Percentiles rank a stretch among this genome's conserved stretches.
These are phyloP conservation scores for Periconia digitata DNA, from an alignment of 2,329 filamentous ascomycete genomes.

Conservation along the genomic window DNA sequence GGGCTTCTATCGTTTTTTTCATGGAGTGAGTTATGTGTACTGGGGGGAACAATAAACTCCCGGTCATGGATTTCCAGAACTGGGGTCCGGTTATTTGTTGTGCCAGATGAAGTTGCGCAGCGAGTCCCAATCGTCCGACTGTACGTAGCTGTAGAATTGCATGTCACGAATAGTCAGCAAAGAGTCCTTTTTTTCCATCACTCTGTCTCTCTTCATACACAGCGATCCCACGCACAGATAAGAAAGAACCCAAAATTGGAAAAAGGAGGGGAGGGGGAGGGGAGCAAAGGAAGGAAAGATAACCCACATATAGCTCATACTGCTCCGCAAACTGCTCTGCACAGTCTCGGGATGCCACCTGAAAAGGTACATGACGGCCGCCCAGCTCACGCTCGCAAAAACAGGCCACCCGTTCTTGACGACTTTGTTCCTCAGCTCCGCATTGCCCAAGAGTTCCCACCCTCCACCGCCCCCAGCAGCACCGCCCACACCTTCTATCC, in stretches of 20 bases:
- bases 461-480: constrained; percentile 26
- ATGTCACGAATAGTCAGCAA: constrained; percentile 12
- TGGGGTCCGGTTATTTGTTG: constrained; percentile 73
- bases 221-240: too few relatives aligned
- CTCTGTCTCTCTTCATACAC: too few relatives aligned
- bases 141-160: constrained; percentile 62
- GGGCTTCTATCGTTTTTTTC: too few relatives aligned
- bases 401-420: constrained; percentile 79
- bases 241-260: background rate
- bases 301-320: constrained; percentile 95
- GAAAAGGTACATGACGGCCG: constrained; percentile 92
- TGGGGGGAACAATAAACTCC: too few relatives aligned
- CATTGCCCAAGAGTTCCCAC: constrained; percentile 43
- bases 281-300: constrained; percentile 3
- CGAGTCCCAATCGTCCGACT: constrained; percentile 88
- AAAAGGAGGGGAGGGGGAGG: background rate
- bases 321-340: constrained; percentile 86
- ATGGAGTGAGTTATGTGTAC: too few relatives aligned
- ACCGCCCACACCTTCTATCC: constrained; percentile 5
- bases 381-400: constrained; percentile 91
- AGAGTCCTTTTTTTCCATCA: constrained; percentile 6
- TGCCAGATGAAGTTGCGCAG: constrained; percentile 83
- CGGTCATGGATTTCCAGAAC: too few relatives aligned
- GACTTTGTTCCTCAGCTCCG: constrained; percentile 35
- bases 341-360: constrained; percentile 87